These are phyloP conservation scores for Talaromyces nanjingensis DNA, from an alignment of 495 filamentous ascomycete genomes.

Conservation along the genomic window DNA sequence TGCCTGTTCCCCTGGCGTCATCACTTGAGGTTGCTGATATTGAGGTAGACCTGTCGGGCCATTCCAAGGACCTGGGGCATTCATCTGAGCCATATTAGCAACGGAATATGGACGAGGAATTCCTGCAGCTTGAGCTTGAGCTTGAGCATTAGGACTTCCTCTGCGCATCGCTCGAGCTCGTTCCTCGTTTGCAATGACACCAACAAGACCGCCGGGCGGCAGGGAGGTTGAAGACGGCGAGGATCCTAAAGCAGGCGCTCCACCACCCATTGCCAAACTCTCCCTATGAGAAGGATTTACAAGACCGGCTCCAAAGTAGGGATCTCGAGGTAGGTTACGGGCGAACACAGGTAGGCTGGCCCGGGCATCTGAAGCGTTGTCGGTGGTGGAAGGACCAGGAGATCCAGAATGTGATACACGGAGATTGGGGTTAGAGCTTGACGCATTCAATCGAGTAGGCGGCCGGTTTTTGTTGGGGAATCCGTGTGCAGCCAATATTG, in stretches of 20 bases:
- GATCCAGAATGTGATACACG: slow-evolving; percentile 34
- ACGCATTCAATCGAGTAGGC: slow-evolving; percentile 60
- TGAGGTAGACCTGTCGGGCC: slow-evolving; percentile 19
- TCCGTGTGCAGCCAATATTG: slow-evolving; percentile 83
- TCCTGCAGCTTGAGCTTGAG: slow-evolving; percentile 37
- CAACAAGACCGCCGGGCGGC: slow-evolving; percentile 70
- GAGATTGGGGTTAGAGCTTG: slow-evolving; percentile 51
- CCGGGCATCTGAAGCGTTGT: slow-evolving; percentile 36
- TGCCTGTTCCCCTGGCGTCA: slow-evolving; percentile 60
- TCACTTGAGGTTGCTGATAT: slow-evolving; percentile 8
- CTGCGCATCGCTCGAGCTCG: slow-evolving; percentile 67
- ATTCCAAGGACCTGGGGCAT: slow-evolving; percentile 17
- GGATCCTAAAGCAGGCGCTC: slow-evolving; percentile 33
- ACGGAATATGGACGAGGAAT: slow-evolving; percentile 44
- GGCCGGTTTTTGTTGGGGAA: slow-evolving; percentile 81
- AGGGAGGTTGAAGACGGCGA: slow-evolving; percentile 22
- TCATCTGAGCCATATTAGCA: slow-evolving; percentile 37
- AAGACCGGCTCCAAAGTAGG: slow-evolving; percentile 77
- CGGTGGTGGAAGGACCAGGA: slow-evolving; percentile 33
- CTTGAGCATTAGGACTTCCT: slow-evolving; percentile 65
- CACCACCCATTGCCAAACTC: slow-evolving; percentile 62
- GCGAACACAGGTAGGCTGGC: slow-evolving; percentile 74
- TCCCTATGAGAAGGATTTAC: slow-evolving; percentile 70
- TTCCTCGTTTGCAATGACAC: slow-evolving; percentile 86
- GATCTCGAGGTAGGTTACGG: slow-evolving; percentile 77